Percentiles rank a stretch among this genome's conserved stretches.
Evolutionary conservation across 1,284 basidiomycete genomes (phyloP).

Genomic region (Ceraceosorus guamensis): DNA sequence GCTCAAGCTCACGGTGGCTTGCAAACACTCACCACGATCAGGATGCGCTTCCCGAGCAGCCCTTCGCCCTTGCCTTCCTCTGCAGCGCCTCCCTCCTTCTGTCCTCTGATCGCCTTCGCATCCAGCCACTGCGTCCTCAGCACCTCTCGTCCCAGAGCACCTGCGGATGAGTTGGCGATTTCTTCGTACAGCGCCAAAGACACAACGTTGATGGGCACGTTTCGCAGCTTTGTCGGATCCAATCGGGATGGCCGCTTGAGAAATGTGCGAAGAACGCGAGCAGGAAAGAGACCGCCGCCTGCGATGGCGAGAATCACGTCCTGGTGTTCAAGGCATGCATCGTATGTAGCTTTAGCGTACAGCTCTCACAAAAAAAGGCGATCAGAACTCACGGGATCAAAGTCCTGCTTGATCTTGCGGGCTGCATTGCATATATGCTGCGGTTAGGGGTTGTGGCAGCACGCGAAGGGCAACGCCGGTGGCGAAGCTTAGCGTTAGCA

Average conservation of each 20-base stretch:
- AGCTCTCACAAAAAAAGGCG: too few relatives aligned
- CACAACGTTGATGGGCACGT: constrained; percentile 47
- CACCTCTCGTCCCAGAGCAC: constrained; percentile 43
- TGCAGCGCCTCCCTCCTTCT: constrained; percentile 19
- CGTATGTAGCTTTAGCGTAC: too few relatives aligned
- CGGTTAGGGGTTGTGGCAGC: too few relatives aligned
- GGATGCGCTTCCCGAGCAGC: constrained; percentile 45
- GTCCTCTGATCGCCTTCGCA: constrained; percentile 18
- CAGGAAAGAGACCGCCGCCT: constrained; percentile 47
- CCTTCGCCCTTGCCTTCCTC: constrained; percentile 38
- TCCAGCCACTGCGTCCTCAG: constrained; percentile 48
- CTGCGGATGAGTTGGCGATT: constrained; percentile 29
- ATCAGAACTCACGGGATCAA: constrained; percentile 11
- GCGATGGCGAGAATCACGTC: constrained; percentile 35
- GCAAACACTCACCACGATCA: constrained; percentile 29
- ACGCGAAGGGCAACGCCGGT: too few relatives aligned
- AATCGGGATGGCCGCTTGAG: constrained; percentile 36
- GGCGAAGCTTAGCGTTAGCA: too few relatives aligned
- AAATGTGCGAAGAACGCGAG: constrained; percentile 46
- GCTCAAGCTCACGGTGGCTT: too few relatives aligned
- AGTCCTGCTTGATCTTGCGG: constrained; percentile 37
- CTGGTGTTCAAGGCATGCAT: neutral
- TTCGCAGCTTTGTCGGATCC: constrained; percentile 38
- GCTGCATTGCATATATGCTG: constrained; percentile 36
- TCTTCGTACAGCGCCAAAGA: constrained; percentile 47